Base-by-base conservation (phyloP, 2,329 filamentous ascomycete species). In the Fusarium albosuccineum region DNA sequence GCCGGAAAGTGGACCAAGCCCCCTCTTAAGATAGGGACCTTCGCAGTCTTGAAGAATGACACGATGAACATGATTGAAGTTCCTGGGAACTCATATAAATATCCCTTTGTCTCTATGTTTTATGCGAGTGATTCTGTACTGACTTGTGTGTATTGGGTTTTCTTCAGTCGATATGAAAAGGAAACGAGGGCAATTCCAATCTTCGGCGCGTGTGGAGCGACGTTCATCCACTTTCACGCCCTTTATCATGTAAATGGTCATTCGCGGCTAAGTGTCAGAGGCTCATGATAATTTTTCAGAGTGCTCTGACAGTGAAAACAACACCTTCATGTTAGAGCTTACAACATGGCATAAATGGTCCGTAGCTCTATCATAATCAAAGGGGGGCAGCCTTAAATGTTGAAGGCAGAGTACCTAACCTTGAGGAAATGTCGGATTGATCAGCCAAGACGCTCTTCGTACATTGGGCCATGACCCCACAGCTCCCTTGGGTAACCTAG, bases 231-330 rank as follows among this genome's bases (percentile, higher is more conserved):
- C 51, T 59, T 34, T 34, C 34, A 41, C 46, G 44, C 40, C 52
- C 58, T 50, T 65, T 60, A 33, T 16, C 50, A 40, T 60, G 51
- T 54, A 58, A 39, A 41, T 55, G 37, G 60, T 56, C 36, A n/a
- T 33, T 52, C 45, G 30, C 17, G 48, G 50, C 36, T 26, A n/a
- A 26, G 14, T 26, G 11, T 59, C 5, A 10, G 33, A 37, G 27
- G 13, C 27, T 48, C 14, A 34, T n/a, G n/a, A 9, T 33, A 17
- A 48, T 16, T 36, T 13, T 27, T 17, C n/a, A 50, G 22, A 17
- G 36, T 9, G 8, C 5, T 11, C 13, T 8, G 7, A 8, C 14
- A 27, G 8, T 9, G 10, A 33, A 33, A 33, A 9, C 2, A 33
- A 11, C 9, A 11, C 11, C 30, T 33, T 33, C 9, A 8, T 33